Evolutionary conservation across 208 protist species (phyloP), one percentile per base, ranked within the genome.

Genomic region (Acanthamoeba sp.): DNA sequence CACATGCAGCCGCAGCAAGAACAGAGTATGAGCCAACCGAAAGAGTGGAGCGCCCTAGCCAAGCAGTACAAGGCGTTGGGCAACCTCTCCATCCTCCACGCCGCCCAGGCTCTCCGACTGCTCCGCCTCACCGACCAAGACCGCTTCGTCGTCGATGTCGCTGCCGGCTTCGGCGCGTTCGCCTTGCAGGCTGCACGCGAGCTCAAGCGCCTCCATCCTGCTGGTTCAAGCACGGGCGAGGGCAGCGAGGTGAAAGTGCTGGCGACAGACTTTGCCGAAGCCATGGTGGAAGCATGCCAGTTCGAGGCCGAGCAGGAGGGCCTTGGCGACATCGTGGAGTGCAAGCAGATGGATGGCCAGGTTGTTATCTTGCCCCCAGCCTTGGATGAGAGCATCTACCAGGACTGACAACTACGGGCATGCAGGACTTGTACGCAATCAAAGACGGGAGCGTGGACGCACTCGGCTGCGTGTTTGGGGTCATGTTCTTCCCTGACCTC

Each of bases 291-390:
- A 2, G 12, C 16, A 1, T 45, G n/a, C 27, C 5, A 52, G 76
- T 6, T 29, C 10, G 42, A 1, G 1, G 76, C 20, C 7, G 5
- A 85, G 36, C 1, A 59, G 9, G 36, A 85, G 12, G 76, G 76
- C 14, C 38, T 85, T 4, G 27, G 76, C 36, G 76, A 85, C 45
- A 52, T 85, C 36, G 76, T 85, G 1, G 76, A 85, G 36, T 85
- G 34, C 76, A 45, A 36, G 10, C 76, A 85, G 76, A 55, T 85
- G 34, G 76, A 85, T 36, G 76, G n/a, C 5, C 76, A 85, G 76
- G 76, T 85, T 57, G 6, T 20, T 36, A 5, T 85, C 29, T 22
- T 36, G 14, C 32, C 36, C 10, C 20, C 36, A 32, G 5, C 16
- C 4, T 10, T 20, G 10, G 69, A 38, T 14, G 36, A 3, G 3